These are phyloP conservation scores for Alternaria ethzedia DNA, from an alignment of 2,329 filamentous ascomycete genomes.

Conservation along the genomic window DNA sequence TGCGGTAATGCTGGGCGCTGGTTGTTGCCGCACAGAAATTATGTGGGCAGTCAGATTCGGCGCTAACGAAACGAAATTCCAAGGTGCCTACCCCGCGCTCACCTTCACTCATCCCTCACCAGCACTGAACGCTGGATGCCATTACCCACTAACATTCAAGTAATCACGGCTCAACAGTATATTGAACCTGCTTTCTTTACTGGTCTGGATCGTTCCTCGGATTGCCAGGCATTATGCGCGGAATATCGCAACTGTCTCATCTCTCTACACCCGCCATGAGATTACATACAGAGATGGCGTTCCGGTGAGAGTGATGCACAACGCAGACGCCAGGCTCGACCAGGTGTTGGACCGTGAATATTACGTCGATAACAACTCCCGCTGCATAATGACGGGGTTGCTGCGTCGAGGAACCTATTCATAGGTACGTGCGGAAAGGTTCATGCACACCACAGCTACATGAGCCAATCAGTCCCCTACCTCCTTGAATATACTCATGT, in stretches of 20 bases:
- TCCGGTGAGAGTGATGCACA: neutral
- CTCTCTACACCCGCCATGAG: too few species aligned
- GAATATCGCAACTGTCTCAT: too few species aligned
- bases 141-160: too few species aligned
- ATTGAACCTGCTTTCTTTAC: too few species aligned
- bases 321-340: neutral
- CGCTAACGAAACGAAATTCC: conserved; percentile 20
- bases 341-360: neutral
- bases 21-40: conserved; percentile 28
- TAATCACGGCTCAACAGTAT: too few species aligned
- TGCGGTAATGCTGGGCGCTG: conserved; percentile 11
- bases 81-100: conserved; percentile 16
- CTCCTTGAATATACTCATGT: neutral
- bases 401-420: too few species aligned
- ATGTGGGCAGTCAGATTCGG: conserved; percentile 27
- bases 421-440: neutral
- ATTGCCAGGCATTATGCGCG: too few species aligned
- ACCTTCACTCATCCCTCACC: neutral
- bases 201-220: too few species aligned
- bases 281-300: neutral
- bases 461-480: neutral
- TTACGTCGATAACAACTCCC: neutral
- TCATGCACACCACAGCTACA: neutral
- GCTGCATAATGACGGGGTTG: too few species aligned
- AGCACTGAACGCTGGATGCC: too few species aligned